Evolutionary conservation across 768 basidiomycete species (phyloP).

Genomic region (Melanogaster broomeanus): DNA sequence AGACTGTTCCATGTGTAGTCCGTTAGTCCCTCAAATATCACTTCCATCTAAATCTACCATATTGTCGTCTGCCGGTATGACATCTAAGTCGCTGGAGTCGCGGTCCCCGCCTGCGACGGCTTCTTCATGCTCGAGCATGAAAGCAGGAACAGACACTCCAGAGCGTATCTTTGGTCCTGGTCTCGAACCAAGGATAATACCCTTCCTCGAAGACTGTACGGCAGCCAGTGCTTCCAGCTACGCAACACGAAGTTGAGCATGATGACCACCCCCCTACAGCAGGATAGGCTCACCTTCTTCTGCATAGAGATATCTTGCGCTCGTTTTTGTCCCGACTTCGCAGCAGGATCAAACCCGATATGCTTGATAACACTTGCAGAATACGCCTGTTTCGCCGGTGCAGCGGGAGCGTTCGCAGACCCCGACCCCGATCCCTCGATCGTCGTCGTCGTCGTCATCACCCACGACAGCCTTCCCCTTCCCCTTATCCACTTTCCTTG

Average conservation of each 20-base stretch:
- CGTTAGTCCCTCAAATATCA: not conserved
- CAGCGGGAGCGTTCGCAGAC: constrained; percentile 7
- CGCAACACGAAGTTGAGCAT: not conserved
- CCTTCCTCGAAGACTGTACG: constrained; percentile 49
- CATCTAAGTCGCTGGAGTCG: not conserved
- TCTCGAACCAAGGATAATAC: constrained; percentile 59
- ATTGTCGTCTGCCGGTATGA: constrained; percentile 9
- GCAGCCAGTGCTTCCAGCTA: constrained; percentile 61
- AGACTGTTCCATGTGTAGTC: too few relatives aligned
- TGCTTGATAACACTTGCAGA: constrained; percentile 67
- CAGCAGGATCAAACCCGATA: constrained; percentile 79
- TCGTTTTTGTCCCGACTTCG: constrained; percentile 50
- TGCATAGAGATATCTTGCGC: constrained; percentile 42
- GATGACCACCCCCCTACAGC: not conserved
- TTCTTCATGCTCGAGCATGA: constrained; percentile 21
- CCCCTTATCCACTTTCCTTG: constrained; percentile 2
- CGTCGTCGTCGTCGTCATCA: constrained; percentile 5
- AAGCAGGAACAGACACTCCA: constrained; percentile 47
- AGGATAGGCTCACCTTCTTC: constrained; percentile 52
- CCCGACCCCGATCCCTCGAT: constrained; percentile 15
- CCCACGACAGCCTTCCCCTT: constrained; percentile 17
- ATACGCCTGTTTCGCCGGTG: constrained; percentile 49
- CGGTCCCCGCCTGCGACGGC: not conserved
- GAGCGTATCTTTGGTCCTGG: constrained; percentile 68
- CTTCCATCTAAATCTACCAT: constrained; percentile 49